These are phyloP conservation scores for Holtermannia corniformis DNA, from an alignment of 768 basidiomycete species.

Conservation along the genomic window DNA sequence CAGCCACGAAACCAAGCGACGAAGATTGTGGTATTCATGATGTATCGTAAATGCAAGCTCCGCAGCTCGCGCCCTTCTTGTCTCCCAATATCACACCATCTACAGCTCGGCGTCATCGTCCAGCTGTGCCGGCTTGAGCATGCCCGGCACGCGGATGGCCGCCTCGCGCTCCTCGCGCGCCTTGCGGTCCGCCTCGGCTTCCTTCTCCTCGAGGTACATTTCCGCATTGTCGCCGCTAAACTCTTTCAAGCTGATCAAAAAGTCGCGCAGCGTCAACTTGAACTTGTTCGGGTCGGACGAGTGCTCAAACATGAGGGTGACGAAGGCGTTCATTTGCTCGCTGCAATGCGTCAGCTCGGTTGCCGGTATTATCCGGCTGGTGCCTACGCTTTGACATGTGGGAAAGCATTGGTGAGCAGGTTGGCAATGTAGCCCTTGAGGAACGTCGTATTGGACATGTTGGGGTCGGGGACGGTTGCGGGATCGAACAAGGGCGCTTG, in stretches of 20 bases:
- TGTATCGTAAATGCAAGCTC: background rate
- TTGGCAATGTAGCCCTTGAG: slow-evolving; percentile 77
- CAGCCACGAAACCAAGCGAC: no score
- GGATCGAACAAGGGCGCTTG: slow-evolving; percentile 78
- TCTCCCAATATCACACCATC: background rate
- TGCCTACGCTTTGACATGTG: slow-evolving; percentile 74
- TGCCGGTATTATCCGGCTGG: background rate
- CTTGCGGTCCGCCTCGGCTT: slow-evolving; percentile 67
- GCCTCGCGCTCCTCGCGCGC: slow-evolving; percentile 74
- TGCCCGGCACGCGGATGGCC: slow-evolving; percentile 90
- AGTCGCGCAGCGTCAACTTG: slow-evolving; percentile 89
- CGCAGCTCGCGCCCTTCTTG: background rate
- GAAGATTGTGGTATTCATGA: background rate
- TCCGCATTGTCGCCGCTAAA: slow-evolving; percentile 93
- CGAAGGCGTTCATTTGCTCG: slow-evolving; percentile 43
- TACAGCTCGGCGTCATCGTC: slow-evolving; percentile 66
- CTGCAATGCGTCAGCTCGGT: slow-evolving; percentile 11
- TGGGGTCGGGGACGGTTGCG: slow-evolving; percentile 54
- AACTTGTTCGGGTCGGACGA: slow-evolving; percentile 45
- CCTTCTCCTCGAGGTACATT: slow-evolving; percentile 87
- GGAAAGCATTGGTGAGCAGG: slow-evolving; percentile 78
- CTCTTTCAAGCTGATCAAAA: slow-evolving; percentile 95
- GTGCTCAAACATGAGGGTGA: slow-evolving; percentile 43
- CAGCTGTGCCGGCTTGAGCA: slow-evolving; percentile 90
- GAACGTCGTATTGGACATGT: slow-evolving; percentile 66